Conservation (phyloP, 1,284 basidiomycete genomes). For the Peniophora sp. region DNA sequence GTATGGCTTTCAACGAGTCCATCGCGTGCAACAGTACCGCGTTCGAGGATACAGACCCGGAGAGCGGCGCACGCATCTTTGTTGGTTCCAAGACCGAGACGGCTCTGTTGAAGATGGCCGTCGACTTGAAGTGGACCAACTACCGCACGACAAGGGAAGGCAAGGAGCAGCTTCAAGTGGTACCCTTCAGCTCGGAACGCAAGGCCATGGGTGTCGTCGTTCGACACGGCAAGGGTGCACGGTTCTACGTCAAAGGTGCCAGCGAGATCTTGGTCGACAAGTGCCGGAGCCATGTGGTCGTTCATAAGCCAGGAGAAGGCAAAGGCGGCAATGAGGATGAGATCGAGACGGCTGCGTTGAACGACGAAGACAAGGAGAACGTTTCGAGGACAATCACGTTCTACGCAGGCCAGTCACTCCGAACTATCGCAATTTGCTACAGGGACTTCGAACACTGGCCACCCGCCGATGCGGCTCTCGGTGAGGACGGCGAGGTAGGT, state of each 20-base stretch:
- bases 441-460: conserved; percentile 87
- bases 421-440: conserved; percentile 92
- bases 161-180: conserved; percentile 77
- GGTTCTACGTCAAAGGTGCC: conserved; percentile 89
- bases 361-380: conserved; percentile 63
- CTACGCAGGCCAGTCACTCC: conserved; percentile 92
- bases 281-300: conserved; percentile 68
- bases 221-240: conserved; percentile 47
- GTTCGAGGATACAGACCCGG: conserved; percentile 77
- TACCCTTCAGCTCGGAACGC: conserved; percentile 91
- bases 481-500: conserved; percentile 49
- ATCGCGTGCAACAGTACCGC: conserved; percentile 95
- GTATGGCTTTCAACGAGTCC: conserved; percentile 73
- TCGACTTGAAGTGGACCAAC: conserved; percentile 76
- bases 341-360: conserved; percentile 57
- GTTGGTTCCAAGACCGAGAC: conserved; percentile 97
- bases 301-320: conserved; percentile 39
- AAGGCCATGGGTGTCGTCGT: conserved; percentile 97
- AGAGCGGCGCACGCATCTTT: conserved; percentile 61
- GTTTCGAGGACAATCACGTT: conserved; percentile 90
- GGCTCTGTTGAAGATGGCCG: conserved; percentile 86
- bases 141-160: conserved; percentile 65
- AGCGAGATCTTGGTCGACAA: conserved; percentile 84
- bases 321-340: conserved; percentile 22
- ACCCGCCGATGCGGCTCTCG: conserved; percentile 39